phyloP scores from a whole-genome alignment of 768 basidiomycete genomes.

The Kwoniella heveanensis region DNA sequence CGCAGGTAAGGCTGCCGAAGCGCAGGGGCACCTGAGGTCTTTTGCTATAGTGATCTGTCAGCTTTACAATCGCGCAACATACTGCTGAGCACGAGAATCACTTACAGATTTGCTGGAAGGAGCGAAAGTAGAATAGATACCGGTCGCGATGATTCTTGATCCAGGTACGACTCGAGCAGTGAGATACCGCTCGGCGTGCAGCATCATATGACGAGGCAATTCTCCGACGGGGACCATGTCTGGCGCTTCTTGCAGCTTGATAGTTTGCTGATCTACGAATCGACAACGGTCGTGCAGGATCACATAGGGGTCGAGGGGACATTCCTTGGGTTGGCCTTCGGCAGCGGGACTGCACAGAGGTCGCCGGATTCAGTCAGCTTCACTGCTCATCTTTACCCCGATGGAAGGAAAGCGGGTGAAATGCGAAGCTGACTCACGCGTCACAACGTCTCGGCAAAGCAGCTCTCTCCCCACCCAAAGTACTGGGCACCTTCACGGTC shows the following conservation, averaged over 20 bases:
- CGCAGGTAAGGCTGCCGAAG: conserved; percentile 93
- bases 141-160: conserved; percentile 90
- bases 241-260: conserved; percentile 97
- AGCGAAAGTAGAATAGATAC: conserved; percentile 95
- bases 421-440: conserved; percentile 57
- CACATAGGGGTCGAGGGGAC: conserved; percentile 91
- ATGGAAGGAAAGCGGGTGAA: no score
- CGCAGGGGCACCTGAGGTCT: conserved; percentile 73
- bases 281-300: conserved; percentile 91
- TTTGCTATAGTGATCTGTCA: conserved; percentile 41
- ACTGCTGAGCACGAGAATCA: background rate
- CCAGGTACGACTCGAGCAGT: conserved; percentile 94
- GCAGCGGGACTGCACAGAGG: conserved; percentile 59
- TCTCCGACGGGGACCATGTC: conserved; percentile 99
- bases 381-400: no score
- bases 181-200: conserved; percentile 82
- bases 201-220: conserved; percentile 88
- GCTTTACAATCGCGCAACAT: no score
- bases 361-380: conserved; percentile 9
- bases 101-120: conserved; percentile 69
- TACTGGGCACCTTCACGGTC: conserved; percentile 77
- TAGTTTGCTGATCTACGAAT: conserved; percentile 92
- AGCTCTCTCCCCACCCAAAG: conserved; percentile 82
- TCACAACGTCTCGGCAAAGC: conserved; percentile 84
- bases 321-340: conserved; percentile 88